Base-by-base conservation (phyloP, 2,329 filamentous ascomycete genomes). In the Ophiostoma ips region DNA sequence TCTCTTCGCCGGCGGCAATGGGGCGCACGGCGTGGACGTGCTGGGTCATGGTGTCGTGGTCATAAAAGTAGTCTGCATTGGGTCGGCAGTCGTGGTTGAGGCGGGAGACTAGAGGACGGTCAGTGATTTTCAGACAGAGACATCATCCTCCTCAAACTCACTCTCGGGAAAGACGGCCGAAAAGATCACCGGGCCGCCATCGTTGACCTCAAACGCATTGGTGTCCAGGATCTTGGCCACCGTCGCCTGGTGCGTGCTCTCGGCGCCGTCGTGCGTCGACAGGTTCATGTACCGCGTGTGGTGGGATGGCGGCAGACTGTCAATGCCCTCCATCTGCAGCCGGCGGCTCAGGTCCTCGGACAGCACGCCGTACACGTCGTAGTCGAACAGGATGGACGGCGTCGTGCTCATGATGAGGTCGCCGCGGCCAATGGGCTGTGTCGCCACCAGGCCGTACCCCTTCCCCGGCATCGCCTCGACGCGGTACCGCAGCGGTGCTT, bases 71-170 rank as follows among this genome's bases (percentile, higher is more conserved):
- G 56, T 67, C 68, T 30, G 66, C 63, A 52, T 70, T 70, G 30
- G 68, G 65, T 1, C 68, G 64, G 55, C 68, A 71, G 58, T 70
- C 67, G 57, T 71, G 68, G 58, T 71, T 71, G 55, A 69, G 58
- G 28, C 67, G 60, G 19, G 68, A 66, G 52, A 68, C 59, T 61
- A 31, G 12, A 28, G 3, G 16, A 11, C 6, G 24, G n/a, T 37
- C n/a, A 15, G 19, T 31, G 13, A 15, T 16, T 18, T 10, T 19
- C 28, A 11, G 11, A 12, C 37, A 40, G 6, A 40, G 5, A 15
- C 11, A 13, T 3, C 19, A 13, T n/a, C n/a, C n/a, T n/a, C 24
- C 8, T 28, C 8, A 5, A n/a, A 41, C 38, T 30, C 21, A 41
- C 38, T 41, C 21, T 41, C 38, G 15, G 38, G 38, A 15, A 43